Percentiles rank a stretch among this genome's conserved stretches.
Conservation (phyloP, 1,284 basidiomycete genomes). For the Puccinia horiana region DNA sequence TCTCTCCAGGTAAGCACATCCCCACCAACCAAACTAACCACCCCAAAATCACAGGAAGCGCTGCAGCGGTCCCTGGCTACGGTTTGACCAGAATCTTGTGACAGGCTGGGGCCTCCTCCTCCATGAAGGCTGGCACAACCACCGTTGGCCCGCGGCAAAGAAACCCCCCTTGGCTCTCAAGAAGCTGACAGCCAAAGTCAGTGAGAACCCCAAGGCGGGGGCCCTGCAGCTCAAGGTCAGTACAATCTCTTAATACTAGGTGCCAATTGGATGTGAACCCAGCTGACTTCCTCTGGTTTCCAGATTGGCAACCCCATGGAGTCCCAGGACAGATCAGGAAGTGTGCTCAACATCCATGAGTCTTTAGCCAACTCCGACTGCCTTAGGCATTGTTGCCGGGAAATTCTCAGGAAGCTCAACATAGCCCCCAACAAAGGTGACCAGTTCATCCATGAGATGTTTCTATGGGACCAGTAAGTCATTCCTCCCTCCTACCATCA, state of each 20-base stretch:
- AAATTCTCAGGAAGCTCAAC: neutral
- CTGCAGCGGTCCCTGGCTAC: neutral
- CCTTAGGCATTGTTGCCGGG: too few relatives aligned
- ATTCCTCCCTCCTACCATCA: too few relatives aligned
- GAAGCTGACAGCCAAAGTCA: neutral
- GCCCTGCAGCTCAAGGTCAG: neutral
- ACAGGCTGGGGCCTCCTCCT: too few relatives aligned
- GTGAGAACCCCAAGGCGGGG: neutral
- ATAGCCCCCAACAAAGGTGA: neutral
- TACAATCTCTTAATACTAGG: too few relatives aligned
- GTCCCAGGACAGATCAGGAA: neutral
- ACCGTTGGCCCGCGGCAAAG: neutral
- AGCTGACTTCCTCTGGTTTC: too few relatives aligned
- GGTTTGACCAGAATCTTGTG: neutral
- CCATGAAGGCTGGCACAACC: neutral
- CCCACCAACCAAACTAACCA: too few relatives aligned
- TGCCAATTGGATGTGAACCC: neutral
- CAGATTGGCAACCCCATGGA: too few relatives aligned
- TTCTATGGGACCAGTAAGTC: neutral
- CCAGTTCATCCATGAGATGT: neutral
- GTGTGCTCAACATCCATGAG: neutral
- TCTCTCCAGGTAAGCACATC: too few relatives aligned
- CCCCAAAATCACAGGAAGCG: too few relatives aligned
- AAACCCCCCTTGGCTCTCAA: neutral
- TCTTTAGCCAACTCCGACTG: neutral